Conservation (phyloP, 2,329 filamentous ascomycete species). For the Penicillium fuscoglaucum region DNA sequence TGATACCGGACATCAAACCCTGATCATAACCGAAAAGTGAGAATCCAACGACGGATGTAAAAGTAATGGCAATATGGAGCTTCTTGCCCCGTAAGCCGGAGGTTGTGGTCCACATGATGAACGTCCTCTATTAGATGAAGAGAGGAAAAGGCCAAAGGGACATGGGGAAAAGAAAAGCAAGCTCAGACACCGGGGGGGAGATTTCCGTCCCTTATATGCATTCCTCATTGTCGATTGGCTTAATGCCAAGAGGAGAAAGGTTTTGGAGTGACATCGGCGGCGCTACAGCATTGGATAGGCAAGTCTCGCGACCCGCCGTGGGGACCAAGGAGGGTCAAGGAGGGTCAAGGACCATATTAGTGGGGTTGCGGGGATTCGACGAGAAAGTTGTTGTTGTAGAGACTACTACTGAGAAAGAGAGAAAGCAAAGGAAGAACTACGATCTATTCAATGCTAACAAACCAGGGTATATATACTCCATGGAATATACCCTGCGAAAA, state of each 20-base stretch:
- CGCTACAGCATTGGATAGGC: constrained; percentile 6
- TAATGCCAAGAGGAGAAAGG: constrained; percentile 3
- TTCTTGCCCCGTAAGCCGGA: constrained; percentile 29
- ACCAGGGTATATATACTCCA: too few relatives aligned
- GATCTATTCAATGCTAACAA: too few relatives aligned
- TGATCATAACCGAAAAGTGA: constrained; percentile 49
- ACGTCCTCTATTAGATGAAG: constrained; percentile 2
- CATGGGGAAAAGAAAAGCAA: background rate
- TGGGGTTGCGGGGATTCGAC: constrained; percentile 11
- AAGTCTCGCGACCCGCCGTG: constrained; percentile 12
- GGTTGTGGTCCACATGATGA: constrained; percentile 35
- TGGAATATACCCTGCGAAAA: too few relatives aligned
- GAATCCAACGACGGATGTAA: constrained; percentile 51
- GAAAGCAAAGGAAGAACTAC: too few relatives aligned
- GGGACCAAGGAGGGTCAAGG: background rate
- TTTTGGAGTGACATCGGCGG: constrained; percentile 10
- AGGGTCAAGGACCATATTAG: background rate
- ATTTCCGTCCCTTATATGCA: constrained; percentile 4
- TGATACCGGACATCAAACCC: constrained; percentile 37
- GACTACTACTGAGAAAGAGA: too few relatives aligned
- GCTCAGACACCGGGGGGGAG: constrained; percentile 1
- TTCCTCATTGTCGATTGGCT: background rate
- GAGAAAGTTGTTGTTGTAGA: background rate
- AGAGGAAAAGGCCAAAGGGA: constrained; percentile 3
- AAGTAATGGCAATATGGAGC: constrained; percentile 26